Evolutionary conservation across 108 stramenopile genomes (phyloP), one percentile per base, ranked within the genome.

Genomic region (Cyclotella atomus): DNA sequence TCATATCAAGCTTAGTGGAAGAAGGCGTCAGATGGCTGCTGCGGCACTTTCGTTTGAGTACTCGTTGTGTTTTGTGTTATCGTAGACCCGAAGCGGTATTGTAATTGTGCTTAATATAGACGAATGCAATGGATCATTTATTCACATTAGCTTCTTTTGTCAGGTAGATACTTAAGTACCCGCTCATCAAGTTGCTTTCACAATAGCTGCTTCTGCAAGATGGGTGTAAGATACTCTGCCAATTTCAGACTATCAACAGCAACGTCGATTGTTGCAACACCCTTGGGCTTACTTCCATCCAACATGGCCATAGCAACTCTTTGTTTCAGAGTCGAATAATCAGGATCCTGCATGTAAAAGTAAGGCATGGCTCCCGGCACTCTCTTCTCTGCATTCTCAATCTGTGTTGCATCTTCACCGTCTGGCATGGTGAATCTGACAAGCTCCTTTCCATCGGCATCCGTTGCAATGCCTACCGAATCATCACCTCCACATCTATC

Each of bases 401-500:
- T 85, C 34, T 86, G 62, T 30, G 63, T 55, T 32, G 74, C 50
- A n/a, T 84, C 84, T 33, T 83, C 87, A 3, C 77, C 73, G 68
- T 89, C 89, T 23, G 91, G 89, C 83, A 91, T 89, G 35, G 56
- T 70, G 65, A 78, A 91, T 17, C 86, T 62, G 38, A 66, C 78
- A n/a, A 90, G 63, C 29, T 90, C 88, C 9, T 80, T 71, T 10
- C 89, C 89, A 34, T 59, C 76, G 14, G 56, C 49, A 68, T 81
- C 80, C 30, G 84, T 87, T 12, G 91, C 89, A 75, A 89, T 82
- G 16, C 74, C 90, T 17, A 85, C 77, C 25, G 85, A 87, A 61
- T 89, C 90, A 71, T 91, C 85, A 34, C 91, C 91, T 33, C 91
- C 94, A 69, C 91, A 93, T n/a, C 94, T 79, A 79, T 95, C 91